Percentiles rank a stretch among this genome's conserved stretches.
Conservation (phyloP, 2,329 filamentous ascomycete genomes). For the Podosphaera fusca region DNA sequence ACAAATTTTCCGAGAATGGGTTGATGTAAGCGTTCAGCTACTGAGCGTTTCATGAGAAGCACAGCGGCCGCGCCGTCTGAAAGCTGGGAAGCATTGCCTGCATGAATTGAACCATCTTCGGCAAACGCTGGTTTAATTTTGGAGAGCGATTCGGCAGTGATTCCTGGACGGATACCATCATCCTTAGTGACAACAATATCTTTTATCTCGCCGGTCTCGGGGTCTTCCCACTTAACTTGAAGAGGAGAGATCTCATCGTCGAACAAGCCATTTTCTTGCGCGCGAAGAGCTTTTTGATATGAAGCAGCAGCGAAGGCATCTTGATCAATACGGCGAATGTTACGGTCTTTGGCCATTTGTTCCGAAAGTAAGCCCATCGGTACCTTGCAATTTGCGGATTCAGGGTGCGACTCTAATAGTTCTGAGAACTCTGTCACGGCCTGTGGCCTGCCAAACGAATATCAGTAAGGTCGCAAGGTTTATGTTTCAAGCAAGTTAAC, state of each 20-base stretch:
- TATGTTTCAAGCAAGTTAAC: conserved; percentile 13
- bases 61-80: conserved; percentile 90
- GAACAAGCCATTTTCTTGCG: conserved; percentile 76
- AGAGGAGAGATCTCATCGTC: conserved; percentile 76
- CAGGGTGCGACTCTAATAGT: conserved; percentile 54
- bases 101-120: conserved; percentile 83
- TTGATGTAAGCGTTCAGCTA: conserved; percentile 71
- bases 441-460: conserved; percentile 29
- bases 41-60: conserved; percentile 82
- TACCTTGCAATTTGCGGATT: conserved; percentile 89
- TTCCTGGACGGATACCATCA: conserved; percentile 66
- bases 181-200: conserved; percentile 65
- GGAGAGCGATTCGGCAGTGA: conserved; percentile 67
- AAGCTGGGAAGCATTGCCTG: conserved; percentile 87
- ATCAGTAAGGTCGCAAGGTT: not conserved
- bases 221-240: conserved; percentile 70
- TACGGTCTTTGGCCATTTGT: conserved; percentile 74
- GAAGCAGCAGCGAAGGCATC: conserved; percentile 87
- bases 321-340: conserved; percentile 48
- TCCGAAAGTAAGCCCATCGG: conserved; percentile 90
- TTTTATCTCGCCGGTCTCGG: conserved; percentile 70
- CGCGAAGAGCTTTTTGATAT: conserved; percentile 72
- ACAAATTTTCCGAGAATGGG: conserved; percentile 84
- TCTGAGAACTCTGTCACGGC: conserved; percentile 89
- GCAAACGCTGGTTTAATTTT: conserved; percentile 84